A percentile compares a stretch with the other conserved stretches of the same genome.
Evolutionary conservation across 768 basidiomycete genomes (phyloP).

Genomic region (Amylocystis lapponica): DNA sequence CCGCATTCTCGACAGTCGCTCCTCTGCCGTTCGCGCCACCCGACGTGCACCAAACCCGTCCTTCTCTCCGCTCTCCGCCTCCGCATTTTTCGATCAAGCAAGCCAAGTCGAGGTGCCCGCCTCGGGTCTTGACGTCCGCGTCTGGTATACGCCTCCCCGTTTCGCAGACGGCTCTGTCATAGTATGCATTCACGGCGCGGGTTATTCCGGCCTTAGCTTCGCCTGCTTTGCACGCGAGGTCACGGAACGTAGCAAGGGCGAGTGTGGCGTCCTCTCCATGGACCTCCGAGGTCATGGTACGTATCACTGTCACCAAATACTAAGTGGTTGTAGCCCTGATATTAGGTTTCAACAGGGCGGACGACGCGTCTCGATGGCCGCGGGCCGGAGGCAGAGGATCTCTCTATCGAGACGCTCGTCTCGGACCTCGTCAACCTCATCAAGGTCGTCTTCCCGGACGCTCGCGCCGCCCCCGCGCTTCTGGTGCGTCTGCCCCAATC

Average conservation of each 20-base stretch:
- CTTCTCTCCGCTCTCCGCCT: conserved; percentile 75
- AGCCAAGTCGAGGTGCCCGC: conserved; percentile 64
- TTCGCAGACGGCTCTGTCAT: conserved; percentile 57
- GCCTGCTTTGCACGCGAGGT: conserved; percentile 88
- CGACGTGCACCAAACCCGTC: conserved; percentile 49
- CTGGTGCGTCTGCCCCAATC: conserved; percentile 47
- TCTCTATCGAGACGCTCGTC: conserved; percentile 69
- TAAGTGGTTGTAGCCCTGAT: neutral
- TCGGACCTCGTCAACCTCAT: conserved; percentile 72
- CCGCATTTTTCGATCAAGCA: conserved; percentile 73
- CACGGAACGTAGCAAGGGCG: conserved; percentile 48
- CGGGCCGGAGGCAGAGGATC: conserved; percentile 39
- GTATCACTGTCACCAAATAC: too few relatives aligned
- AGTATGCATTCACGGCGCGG: conserved; percentile 94
- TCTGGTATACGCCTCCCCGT: conserved; percentile 77
- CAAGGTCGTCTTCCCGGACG: conserved; percentile 62
- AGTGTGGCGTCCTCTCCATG: conserved; percentile 74
- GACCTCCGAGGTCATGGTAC: conserved; percentile 88
- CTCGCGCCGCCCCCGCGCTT: conserved; percentile 58
- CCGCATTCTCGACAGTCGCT: conserved; percentile 5
- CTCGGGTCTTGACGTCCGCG: conserved; percentile 62
- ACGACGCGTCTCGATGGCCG: conserved; percentile 46
- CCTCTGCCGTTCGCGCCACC: conserved; percentile 6
- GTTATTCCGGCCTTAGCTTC: conserved; percentile 85
- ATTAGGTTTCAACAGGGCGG: conserved; percentile 69